Evolutionary conservation across 2,329 filamentous ascomycete species (phyloP).

Genomic region (Leptosphaerulina australis): DNA sequence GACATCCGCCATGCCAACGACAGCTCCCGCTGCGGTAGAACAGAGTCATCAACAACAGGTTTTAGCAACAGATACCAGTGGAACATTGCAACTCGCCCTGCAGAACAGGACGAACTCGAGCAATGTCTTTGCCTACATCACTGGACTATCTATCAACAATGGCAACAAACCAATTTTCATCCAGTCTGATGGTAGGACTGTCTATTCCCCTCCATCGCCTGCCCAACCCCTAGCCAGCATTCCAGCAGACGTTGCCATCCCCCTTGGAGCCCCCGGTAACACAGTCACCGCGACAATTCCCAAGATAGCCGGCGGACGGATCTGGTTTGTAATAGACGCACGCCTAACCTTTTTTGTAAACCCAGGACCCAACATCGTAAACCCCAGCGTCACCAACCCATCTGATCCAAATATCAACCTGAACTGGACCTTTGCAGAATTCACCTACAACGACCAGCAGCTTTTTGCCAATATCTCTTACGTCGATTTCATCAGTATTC

Average conservation of each 20-base stretch:
- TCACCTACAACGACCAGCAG: constrained; percentile 55
- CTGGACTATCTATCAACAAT: constrained; percentile 66
- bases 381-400: constrained; percentile 73
- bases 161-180: constrained; percentile 67
- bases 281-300: constrained; percentile 69
- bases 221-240: constrained; percentile 58
- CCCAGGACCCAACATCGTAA: constrained; percentile 72
- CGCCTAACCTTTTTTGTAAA: constrained; percentile 73
- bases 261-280: constrained; percentile 65
- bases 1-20: not conserved
- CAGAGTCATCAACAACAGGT: constrained; percentile 33
- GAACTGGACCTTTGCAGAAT: constrained; percentile 56
- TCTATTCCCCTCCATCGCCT: constrained; percentile 69
- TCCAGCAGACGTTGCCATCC: constrained; percentile 65
- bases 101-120: constrained; percentile 68
- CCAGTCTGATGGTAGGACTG: constrained; percentile 67
- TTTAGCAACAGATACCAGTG: constrained; percentile 28
- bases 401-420: constrained; percentile 56
- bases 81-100: constrained; percentile 65
- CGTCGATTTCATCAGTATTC: constrained; percentile 72
- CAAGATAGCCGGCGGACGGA: constrained; percentile 70
- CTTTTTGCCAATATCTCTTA: constrained; percentile 66
- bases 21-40: constrained; percentile 6
- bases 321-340: constrained; percentile 70
- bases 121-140: constrained; percentile 72